Base-by-base conservation (phyloP, 352 stramenopile species). In the Phytophthora pluvialis region DNA sequence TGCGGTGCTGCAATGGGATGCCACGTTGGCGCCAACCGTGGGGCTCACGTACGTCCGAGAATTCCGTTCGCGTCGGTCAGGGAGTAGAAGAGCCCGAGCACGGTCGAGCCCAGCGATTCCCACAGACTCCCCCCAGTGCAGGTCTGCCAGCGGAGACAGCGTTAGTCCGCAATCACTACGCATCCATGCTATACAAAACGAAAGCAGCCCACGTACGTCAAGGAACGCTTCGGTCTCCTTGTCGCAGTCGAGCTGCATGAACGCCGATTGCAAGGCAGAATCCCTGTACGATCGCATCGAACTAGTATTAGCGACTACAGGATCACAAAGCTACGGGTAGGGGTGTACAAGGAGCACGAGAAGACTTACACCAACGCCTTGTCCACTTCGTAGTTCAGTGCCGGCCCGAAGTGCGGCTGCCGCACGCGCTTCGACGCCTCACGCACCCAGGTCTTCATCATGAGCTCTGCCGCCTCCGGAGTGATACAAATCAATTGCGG, bases 31-130 rank as follows among this genome's bases (percentile, higher is more conserved):
- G 46, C 42, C 47, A 26, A 49, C 21, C 21, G 26, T n/a, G 10
- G 16, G 25, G 44, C 28, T 53, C 10, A 83, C 79, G 31, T 81
- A 95, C 87, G 87, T 38, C 81, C 81, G 13, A 95, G 74, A 68
- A 95, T 91, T 46, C 87, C 87, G 57, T 95, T 95, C 39, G 77
- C 71, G 70, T 95, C 87, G 4, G 87, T 95, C 29, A 93, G 68
- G 25, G 85, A 93, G 72, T 91, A 95, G 46, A 93, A 95, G 58
- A 87, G 72, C 29, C 86, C 81, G 8, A 95, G 77, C 5, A 93
- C 46, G 0, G 73, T 89, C 31, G 87, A 93, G 4, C 75, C 71
- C 18, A 93, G 31, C 0, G 83, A 86, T 43, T 92, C 78, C 40
- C 86, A 88, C 33, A 93, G 59, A 48, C 76, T 79, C 16, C 83